Base-by-base conservation (phyloP, 805 yeast species). In the Sugiyamaella lignohabitans region DNA sequence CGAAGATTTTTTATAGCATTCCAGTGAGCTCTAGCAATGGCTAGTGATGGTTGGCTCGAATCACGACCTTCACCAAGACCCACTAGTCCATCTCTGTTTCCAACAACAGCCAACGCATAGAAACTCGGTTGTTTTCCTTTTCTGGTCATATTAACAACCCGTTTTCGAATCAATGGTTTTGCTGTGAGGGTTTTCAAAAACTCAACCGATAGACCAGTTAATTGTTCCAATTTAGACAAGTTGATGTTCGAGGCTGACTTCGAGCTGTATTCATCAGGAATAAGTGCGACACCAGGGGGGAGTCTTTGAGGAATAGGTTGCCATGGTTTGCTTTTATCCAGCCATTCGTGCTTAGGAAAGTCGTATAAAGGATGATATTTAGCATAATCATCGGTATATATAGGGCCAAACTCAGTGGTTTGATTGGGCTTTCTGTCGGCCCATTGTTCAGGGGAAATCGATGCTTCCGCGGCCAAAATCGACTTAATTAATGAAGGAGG, bases 31-130 rank as follows among this genome's bases (percentile, higher is more conserved):
- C 87, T 85, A 36, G 76, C 69, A 29, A 82, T 75, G 2, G 98
- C 96, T 46, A 76, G 75, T 43, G 83, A 70, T 69, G 83, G 76
- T 50, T 83, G 87, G 47, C 78, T 81, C 55, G 87, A 73, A 51
- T 93, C 91, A 61, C 86, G 87, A 52, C 98, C 98, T 65, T 88
- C 95, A 42, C 98, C 98, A 42, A 89, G 71, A 32, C 98, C 98
- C 50, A 93, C 73, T 83, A 87, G 84, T 53, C 98, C 98, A 54
- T 86, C 84, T 46, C 81, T 76, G 66, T 93, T 95, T 41, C 98
- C 98, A 14, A 85, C 96, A 32, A 88, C 84, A 11, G 88, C 91
- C 53, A 93, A 66, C 0, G 88, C 84, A 66, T 85, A 91, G 64
- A 79, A 82, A 35, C 87, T 78, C 43, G 83, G 79, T 54, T 86